These are phyloP conservation scores for Suillus variegatus DNA, from an alignment of 768 basidiomycete genomes.

Conservation along the genomic window DNA sequence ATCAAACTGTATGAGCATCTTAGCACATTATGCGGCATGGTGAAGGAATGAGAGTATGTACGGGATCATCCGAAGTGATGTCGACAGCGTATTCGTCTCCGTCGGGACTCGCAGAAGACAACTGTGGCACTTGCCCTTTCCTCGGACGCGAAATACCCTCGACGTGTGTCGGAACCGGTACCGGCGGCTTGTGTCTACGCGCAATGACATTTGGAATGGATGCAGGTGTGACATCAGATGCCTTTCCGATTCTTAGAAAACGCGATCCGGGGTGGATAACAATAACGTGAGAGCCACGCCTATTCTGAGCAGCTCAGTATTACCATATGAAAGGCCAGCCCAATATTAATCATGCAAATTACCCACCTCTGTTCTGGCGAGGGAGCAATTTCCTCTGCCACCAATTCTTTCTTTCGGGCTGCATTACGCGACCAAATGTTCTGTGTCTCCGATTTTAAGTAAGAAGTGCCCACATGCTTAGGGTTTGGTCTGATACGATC, in stretches of 20 bases:
- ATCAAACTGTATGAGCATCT: slow-evolving; percentile 54
- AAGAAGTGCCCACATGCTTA: slow-evolving; percentile 76
- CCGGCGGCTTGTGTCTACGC: slow-evolving; percentile 51
- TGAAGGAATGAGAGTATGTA: slow-evolving; percentile 34
- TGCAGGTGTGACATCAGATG: slow-evolving; percentile 74
- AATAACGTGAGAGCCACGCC: slow-evolving; percentile 77
- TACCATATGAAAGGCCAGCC: slow-evolving; percentile 18
- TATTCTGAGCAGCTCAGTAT: slow-evolving; percentile 36
- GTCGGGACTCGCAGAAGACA: slow-evolving; percentile 26
- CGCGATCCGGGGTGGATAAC: slow-evolving; percentile 82
- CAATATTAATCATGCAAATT: slow-evolving; percentile 5
- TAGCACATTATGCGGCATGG: slow-evolving; percentile 2
- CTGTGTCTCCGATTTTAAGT: slow-evolving; percentile 76
- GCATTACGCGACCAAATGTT: slow-evolving; percentile 74
- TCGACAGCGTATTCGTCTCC: slow-evolving; percentile 55
- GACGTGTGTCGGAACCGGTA: slow-evolving; percentile 45
- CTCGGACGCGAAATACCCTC: slow-evolving; percentile 59
- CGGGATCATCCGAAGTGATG: slow-evolving; percentile 60
- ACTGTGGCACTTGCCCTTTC: slow-evolving; percentile 28
- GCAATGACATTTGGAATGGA: slow-evolving; percentile 73
- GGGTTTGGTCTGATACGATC: slow-evolving; percentile 60
- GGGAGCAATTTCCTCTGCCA: slow-evolving; percentile 39
- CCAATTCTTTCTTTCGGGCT: slow-evolving; percentile 49
- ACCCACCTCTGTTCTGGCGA: slow-evolving; percentile 50
- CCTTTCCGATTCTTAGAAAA: slow-evolving; percentile 70